Conservation (phyloP, 1,284 basidiomycete genomes). For the Porogramme epimiltina region DNA sequence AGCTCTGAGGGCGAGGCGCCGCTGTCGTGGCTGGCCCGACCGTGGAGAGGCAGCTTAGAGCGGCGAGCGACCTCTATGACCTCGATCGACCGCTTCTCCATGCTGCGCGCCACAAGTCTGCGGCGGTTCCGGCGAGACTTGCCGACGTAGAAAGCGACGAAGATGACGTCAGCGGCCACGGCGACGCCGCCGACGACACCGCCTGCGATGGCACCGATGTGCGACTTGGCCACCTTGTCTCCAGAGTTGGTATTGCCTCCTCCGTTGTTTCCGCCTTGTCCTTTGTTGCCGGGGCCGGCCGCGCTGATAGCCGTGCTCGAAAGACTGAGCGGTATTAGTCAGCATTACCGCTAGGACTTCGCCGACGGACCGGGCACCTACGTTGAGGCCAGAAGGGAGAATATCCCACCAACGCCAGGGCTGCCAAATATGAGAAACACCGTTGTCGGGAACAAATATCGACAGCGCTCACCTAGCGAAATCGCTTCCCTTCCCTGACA, state of each 20-base stretch:
- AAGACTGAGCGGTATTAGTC: not conserved
- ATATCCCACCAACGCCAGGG: constrained; percentile 24
- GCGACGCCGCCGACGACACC: not conserved
- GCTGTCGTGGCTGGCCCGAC: no score
- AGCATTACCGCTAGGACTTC: not conserved
- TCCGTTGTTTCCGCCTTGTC: not conserved
- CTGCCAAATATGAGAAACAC: constrained; percentile 2
- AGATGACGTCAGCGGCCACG: no score
- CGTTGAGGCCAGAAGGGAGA: constrained; percentile 24
- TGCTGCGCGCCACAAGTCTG: no score
- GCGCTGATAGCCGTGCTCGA: not conserved
- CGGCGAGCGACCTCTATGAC: no score
- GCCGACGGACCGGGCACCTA: constrained; percentile 4
- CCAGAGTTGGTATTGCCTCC: not conserved
- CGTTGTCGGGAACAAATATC: not conserved
- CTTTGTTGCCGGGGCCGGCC: not conserved
- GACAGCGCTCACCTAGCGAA: constrained; percentile 19
- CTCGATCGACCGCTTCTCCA: no score
- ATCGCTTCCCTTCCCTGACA: not conserved
- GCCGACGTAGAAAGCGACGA: no score
- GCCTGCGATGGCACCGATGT: not conserved
- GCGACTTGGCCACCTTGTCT: no score
- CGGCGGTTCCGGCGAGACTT: no score
- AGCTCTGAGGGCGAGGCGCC: no score
- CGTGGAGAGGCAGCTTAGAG: no score